Base-by-base conservation (phyloP, 257 asterid species). In the Mentha longifolia region DNA sequence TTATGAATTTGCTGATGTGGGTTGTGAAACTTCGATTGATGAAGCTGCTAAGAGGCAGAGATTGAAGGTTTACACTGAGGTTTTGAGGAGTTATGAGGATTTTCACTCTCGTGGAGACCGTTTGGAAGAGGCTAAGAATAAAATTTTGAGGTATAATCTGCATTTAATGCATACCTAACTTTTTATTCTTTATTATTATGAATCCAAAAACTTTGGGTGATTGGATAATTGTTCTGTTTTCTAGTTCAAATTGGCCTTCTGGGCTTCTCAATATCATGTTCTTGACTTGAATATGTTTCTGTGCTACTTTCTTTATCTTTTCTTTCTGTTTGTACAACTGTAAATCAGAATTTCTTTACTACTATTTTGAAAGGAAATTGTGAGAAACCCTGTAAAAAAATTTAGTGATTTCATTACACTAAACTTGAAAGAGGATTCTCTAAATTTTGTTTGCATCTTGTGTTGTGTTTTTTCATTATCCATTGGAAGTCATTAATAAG, bases 61-160 rank as follows among this genome's bases (percentile, higher is more conserved):
- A 52, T 55, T 16, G 67, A 83, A 72, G 68, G 76, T 77, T 42
- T 80, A 79, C 67, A 41, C 69, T 19, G 85, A 90, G 16, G 79
- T 90, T 51, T 74, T 79, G 77, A 77, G 71, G 75, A 82, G 82
- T 72, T 88, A 87, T 35, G 83, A 76, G 62, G 92, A 83, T 3
- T 65, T 71, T 39, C 71, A 46, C 11, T 39, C 61, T 60, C 71
- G 81, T 55, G 41, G 69, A 46, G 79, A 65, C 73, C 55, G 79
- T 46, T 73, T 88, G 74, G 78, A 80, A 52, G 84, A 77, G 64
- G 84, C 86, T 49, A 92, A 84, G 74, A 54, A 3, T 41, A 76
- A 70, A 73, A 77, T 92, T 61, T 77, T 87, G 85, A 87, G 98
- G 98, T 92, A 72, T 65, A 19, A 0, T 57, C 7, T 11, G 11